Evolutionary conservation across 805 yeast species (phyloP).

Genomic region (Komagataella pseudopastoris): DNA sequence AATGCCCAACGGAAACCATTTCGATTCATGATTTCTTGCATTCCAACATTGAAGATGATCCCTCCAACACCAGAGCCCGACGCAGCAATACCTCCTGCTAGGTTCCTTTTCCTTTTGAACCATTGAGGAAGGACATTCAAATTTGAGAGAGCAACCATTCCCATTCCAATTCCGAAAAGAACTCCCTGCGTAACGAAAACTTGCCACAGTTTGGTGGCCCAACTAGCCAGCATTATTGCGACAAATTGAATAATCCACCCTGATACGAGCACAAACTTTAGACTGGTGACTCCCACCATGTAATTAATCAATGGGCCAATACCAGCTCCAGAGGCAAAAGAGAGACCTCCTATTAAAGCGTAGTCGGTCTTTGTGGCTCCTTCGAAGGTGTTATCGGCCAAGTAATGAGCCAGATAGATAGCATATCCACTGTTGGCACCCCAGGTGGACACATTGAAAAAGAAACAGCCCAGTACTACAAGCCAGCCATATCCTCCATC

Average conservation of each 20-base stretch:
- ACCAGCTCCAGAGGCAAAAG: constrained; percentile 40
- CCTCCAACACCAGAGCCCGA: constrained; percentile 46
- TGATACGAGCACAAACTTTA: constrained; percentile 23
- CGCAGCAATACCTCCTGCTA: constrained; percentile 32
- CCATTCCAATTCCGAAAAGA: constrained; percentile 42
- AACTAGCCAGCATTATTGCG: constrained; percentile 48
- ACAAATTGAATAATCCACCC: constrained; percentile 40
- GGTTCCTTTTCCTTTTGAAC: constrained; percentile 50
- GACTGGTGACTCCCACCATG: constrained; percentile 28
- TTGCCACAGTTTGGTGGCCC: constrained; percentile 48
- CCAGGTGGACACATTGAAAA: constrained; percentile 53
- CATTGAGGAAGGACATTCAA: constrained; percentile 53
- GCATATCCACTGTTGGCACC: constrained; percentile 63
- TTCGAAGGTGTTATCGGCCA: constrained; percentile 32
- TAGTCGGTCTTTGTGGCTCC: constrained; percentile 47
- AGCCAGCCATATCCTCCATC: constrained; percentile 70
- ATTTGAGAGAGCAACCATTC: constrained; percentile 45
- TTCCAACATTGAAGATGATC: constrained; percentile 30
- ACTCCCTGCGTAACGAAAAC: constrained; percentile 58
- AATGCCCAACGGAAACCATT: constrained; percentile 34
- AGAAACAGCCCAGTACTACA: constrained; percentile 32
- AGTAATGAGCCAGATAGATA: constrained; percentile 43
- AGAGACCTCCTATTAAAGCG: constrained; percentile 56
- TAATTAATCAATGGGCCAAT: constrained; percentile 36
- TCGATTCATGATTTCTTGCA: constrained; percentile 26